Base-by-base conservation (phyloP, 805 yeast genomes). In the Zygoascus flipseniorum region DNA sequence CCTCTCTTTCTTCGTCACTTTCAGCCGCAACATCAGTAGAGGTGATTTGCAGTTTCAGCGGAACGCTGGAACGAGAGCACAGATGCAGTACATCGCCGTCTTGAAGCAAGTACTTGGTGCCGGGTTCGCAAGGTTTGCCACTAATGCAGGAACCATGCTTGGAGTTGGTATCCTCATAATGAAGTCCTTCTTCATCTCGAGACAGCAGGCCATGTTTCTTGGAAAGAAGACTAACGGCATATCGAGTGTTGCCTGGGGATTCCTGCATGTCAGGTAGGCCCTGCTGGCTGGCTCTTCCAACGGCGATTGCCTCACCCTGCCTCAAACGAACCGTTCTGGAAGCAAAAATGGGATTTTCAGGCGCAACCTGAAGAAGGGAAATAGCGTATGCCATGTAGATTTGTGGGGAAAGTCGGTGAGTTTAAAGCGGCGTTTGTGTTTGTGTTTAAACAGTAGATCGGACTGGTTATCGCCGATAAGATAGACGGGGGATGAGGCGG, bases 131-230 rank as follows among this genome's bases (percentile, higher is more conserved):
- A 20, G 14, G 16, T 28, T 28, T 19, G 32, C 51, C 51, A 39
- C 19, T 11, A 32, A 37, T 19, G 35, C 23, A n/a, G 18, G 51
- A 48, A 11, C 51, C 51, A 48, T 48, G 51, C 35, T 39, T 35
- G 19, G 51, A 48, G 19, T 19, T 31, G 2, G 32, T 35, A 39
- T 48, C 51, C 5, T 14, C 10, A 39, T 35, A 48, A n/a, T 39
- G 23, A 10, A 42, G 26, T 11, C 26, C 20, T n/a, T 42, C 5
- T 6, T 42, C 44, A 18, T 42, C 44, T 10, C 13, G 26, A 14
- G 44, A 42, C 18, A 42, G 44, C 44, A 42, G 4, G 11, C 44
- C 44, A 10, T 42, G 44, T 19, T 18, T 18, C 26, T 42, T 42
- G 14, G 44, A 42, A 8, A 42, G 26, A 13, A 42, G 20, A 18